Conservation (phyloP, 176 grass and related monocot genomes). For the Rhynchospora tenuis region DNA sequence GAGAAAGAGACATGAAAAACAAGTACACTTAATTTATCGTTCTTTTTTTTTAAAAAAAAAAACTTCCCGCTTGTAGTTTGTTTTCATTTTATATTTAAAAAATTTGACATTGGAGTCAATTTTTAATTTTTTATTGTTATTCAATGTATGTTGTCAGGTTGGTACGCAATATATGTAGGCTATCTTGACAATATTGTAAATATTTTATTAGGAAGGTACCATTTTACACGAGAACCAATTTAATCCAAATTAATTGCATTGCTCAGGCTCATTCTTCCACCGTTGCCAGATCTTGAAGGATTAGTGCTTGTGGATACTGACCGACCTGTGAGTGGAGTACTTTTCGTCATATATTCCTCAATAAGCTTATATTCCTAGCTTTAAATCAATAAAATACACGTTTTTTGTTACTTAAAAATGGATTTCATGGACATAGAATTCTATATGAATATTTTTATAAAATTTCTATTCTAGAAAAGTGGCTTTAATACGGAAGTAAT, state of each 20-base stretch:
- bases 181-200: neutral
- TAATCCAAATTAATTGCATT: neutral
- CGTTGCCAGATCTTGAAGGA: slow-evolving; percentile 42
- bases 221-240: neutral
- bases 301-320: slow-evolving; percentile 32
- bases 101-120: neutral
- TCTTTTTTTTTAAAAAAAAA: neutral
- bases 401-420: slow-evolving; percentile 7
- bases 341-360: neutral
- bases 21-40: slow-evolving; percentile 36
- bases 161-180: neutral
- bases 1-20: slow-evolving; percentile 82
- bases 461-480: slow-evolving; percentile 36
- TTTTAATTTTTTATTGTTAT: slow-evolving; percentile 16
- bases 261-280: slow-evolving; percentile 45
- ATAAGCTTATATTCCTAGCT: slow-evolving; percentile 15
- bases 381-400: neutral
- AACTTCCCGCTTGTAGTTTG: neutral
- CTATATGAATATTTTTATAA: neutral
- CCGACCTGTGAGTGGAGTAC: slow-evolving; percentile 37
- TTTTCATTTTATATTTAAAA: neutral
- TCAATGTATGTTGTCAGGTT: neutral
- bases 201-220: neutral
- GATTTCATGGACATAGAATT: neutral
- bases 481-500: slow-evolving; percentile 53